phyloP scores from a whole-genome alignment of 306 rosid species.

The Mimosa pudica region DNA sequence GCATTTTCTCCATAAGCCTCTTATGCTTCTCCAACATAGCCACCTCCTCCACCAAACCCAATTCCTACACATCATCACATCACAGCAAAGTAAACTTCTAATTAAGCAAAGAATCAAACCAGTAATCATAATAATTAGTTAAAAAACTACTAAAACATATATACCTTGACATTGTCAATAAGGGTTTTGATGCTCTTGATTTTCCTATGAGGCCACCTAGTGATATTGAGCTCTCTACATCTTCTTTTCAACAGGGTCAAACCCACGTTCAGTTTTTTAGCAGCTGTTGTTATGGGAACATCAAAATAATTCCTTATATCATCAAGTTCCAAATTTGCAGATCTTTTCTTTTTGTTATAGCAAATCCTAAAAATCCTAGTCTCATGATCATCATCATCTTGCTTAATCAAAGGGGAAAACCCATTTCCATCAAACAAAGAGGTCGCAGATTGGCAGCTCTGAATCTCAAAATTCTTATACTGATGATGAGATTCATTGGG shows the following conservation, averaged over 20 bases:
- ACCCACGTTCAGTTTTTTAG: conserved; percentile 71
- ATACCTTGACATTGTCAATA: conserved; percentile 67
- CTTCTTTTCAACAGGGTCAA: conserved; percentile 69
- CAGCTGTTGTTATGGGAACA: conserved; percentile 69
- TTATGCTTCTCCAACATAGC: conserved; percentile 61
- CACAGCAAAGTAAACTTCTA: background rate
- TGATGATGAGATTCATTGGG: background rate
- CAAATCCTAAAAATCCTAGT: background rate
- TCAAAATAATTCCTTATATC: conserved; percentile 54
- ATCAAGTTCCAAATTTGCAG: conserved; percentile 13
- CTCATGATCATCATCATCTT: conserved; percentile 16
- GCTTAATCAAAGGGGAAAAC: conserved; percentile 16
- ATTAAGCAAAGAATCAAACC: background rate
- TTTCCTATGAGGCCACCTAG: conserved; percentile 89
- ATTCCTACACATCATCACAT: conserved; percentile 49
- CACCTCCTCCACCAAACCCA: conserved; percentile 61
- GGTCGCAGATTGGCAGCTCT: conserved; percentile 2
- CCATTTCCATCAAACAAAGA: conserved; percentile 31
- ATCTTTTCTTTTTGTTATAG: conserved; percentile 2
- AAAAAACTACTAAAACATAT: background rate
- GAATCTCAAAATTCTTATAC: background rate
- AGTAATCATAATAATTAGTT: background rate
- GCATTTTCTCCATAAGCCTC: conserved; percentile 51
- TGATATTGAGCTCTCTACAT: conserved; percentile 78
- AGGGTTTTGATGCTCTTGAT: conserved; percentile 70